Evolutionary conservation across 441 rosid species (phyloP), one percentile per base, ranked within the genome.

Genomic region (Biscutella auriculata): DNA sequence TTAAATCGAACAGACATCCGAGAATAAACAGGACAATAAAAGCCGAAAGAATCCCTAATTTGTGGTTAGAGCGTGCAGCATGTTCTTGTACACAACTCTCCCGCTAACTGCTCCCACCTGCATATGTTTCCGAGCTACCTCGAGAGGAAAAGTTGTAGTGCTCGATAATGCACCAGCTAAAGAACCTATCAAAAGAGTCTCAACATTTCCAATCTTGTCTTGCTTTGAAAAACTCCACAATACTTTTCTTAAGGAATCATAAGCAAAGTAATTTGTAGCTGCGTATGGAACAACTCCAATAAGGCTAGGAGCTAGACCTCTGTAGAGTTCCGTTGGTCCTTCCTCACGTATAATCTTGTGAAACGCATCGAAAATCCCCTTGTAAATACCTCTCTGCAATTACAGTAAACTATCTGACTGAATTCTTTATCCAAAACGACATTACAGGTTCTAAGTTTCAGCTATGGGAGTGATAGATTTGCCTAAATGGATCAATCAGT

Each of bases 81-180:
- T 83, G 66, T 87, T 78, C 72, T 65, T 83, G 85, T 93, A 88
- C 17, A 91, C 92, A 68, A 79, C 83, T 69, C 96, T 79, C 39
- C 98, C 96, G 9, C 84, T 77, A 37, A 93, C 73, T 2, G 97
- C 95, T 51, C 98, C 97, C 1, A 88, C 98, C 69, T 93, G 98
- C 96, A 93, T 93, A 48, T 87, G 98, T 79, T 93, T 93, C 19
- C 98, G 85, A 14, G 97, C 97, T 13, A 88, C 98, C 69, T 93
- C 98, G 8, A 93, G 95, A 0, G 98, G 97, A 79, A 88, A 93
- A 26, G 97, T 93, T 8, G 98, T 97, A 6, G 71, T 80, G 66
- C 98, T 93, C 3, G 98, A 93, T 34, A 93, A 66, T n/a, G 97
- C 96, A 25, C 95, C 97, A 0, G 97, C 97, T 40, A 85, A 75